These are phyloP conservation scores for Alternaria ethzedia DNA, from an alignment of 2,329 filamentous ascomycete genomes.

Conservation along the genomic window DNA sequence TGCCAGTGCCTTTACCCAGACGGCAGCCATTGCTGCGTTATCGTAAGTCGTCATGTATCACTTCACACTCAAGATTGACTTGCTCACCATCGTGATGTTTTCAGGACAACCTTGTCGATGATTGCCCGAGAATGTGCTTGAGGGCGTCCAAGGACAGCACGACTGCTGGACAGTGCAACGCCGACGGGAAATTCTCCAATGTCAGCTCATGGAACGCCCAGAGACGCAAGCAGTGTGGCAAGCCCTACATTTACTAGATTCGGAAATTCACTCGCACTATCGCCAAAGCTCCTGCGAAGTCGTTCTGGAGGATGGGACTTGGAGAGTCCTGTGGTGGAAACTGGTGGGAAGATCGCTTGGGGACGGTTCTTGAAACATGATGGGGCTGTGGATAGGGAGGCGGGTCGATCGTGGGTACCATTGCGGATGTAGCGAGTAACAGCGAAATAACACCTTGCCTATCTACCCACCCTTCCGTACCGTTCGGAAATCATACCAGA, in stretches of 20 bases:
- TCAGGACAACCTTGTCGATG: background rate
- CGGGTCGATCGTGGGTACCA: background rate
- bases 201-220: background rate
- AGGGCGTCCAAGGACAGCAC: background rate
- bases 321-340: conserved; percentile 12
- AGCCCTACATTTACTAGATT: background rate
- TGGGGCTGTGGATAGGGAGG: conserved; percentile 16
- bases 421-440: background rate
- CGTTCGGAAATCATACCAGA: background rate
- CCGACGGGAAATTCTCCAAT: background rate
- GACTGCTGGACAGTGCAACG: conserved; percentile 1
- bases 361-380: conserved; percentile 22
- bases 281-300: background rate
- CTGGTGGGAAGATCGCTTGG: conserved; percentile 7
- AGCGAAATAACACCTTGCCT: background rate
- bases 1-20: conserved; percentile 5
- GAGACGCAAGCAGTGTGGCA: background rate
- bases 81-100: background rate
- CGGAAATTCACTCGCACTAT: background rate
- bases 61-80: background rate
- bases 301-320: conserved; percentile 18
- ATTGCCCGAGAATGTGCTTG: background rate
- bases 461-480: background rate
- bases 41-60: conserved; percentile 4
- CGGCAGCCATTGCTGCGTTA: conserved; percentile 5